Base-by-base conservation (phyloP, 106 monocot species). In the Apostasia shenzhenica region DNA sequence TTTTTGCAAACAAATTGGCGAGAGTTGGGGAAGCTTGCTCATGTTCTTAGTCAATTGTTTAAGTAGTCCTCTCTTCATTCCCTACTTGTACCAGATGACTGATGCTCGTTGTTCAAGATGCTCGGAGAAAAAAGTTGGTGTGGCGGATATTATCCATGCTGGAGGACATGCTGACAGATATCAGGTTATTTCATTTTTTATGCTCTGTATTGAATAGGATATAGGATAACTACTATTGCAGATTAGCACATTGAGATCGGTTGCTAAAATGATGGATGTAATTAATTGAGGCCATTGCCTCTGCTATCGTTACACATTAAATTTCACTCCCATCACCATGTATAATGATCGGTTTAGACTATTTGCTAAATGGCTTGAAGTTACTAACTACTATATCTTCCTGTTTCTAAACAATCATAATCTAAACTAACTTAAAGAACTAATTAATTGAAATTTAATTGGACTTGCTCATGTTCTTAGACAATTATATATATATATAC, bases 111-210 rank as follows among this genome's bases (percentile, higher is more conserved):
- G 97, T 73, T 71, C 80, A 47, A 84, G 80, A 78, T 99, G 97
- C 68, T 51, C 47, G 14, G 89, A 99, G 72, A 99, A 85, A 76
- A 87, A 87, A 78, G 97, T 90, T 9, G 97, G 89, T 41, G 78
- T 99, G 57, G 85, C 84, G 3, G 97, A 90, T 57, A 90, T 99
- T 48, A 99, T 99, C 55, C 94, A 90, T 56, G 78, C 95, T 57
- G 91, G 94, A 26, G 80, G 92, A 71, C 89, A 77, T 82, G 90
- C 90, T 14, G 84, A 90, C 66, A 84, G 97, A 37, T 99, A 99
- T 63, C 97, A 90, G 90, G 97, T 99, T 65, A 49, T 48, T 37
- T 65, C 13, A 26, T 26, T 65, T 6, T 49, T 65, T 48, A 7
- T 65, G 47, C 38, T 65, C 9, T 59, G 62, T 1, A 62, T 42